Percentiles rank a stretch among this genome's conserved stretches.
These are phyloP conservation scores for Mycoemilia scoparia DNA, from an alignment of 192 early-diverging fungal species.

Conservation along the genomic window DNA sequence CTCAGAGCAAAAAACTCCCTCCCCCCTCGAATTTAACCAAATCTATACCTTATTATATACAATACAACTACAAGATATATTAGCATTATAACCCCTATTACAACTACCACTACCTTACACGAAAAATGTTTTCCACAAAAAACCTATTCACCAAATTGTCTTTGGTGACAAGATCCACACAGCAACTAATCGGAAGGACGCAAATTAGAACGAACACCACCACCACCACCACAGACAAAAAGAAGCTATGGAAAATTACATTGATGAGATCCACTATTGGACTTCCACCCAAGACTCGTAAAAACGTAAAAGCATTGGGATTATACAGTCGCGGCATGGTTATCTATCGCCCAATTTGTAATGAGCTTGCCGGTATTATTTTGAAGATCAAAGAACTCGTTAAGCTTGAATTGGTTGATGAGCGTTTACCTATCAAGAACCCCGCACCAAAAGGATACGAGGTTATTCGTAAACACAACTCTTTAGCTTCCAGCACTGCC, in stretches of 20 bases:
- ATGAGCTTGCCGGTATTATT: conserved; percentile 36
- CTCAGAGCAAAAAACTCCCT: too few species aligned
- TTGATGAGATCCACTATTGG: conserved; percentile 38
- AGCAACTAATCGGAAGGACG: too few species aligned
- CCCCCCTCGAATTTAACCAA: too few species aligned
- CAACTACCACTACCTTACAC: too few species aligned
- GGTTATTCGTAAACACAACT: conserved; percentile 24
- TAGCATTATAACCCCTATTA: too few species aligned
- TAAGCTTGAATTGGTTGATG: conserved; percentile 27
- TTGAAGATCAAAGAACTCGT: conserved; percentile 46
- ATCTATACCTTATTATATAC: too few species aligned
- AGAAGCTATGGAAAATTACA: conserved; percentile 38
- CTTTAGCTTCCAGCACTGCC: too few species aligned
- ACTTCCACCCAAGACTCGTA: conserved; percentile 26
- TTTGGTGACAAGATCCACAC: too few species aligned
- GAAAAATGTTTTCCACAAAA: too few species aligned
- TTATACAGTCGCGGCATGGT: conserved; percentile 34
- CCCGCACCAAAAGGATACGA: conserved; percentile 15
- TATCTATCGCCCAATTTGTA: conserved; percentile 31
- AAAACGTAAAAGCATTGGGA: conserved; percentile 32
- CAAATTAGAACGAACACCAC: too few species aligned
- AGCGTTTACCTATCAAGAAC: conserved; percentile 7
- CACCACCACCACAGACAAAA: conserved; percentile 2
- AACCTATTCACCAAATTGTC: too few species aligned
- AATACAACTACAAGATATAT: too few species aligned